These are phyloP conservation scores for Tetradesmus obliquus DNA, from an alignment of 139 green algal genomes.

Conservation along the genomic window DNA sequence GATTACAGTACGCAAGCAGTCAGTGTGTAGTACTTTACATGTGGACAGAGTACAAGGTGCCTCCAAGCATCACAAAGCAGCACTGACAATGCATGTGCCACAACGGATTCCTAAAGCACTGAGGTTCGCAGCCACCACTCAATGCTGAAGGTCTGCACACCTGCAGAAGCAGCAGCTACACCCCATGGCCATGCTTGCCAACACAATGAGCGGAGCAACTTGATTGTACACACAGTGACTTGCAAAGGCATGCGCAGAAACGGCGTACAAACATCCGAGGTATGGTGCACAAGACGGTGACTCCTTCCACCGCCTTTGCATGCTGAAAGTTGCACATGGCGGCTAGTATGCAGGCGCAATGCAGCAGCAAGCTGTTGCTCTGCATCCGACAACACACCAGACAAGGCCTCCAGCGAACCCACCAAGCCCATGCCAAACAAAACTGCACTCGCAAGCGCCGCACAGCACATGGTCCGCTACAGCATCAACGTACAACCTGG, in stretches of 20 bases:
- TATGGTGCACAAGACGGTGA: neutral
- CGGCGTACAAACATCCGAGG: neutral
- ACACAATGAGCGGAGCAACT: neutral
- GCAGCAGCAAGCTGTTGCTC: neutral
- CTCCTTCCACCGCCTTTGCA: neutral
- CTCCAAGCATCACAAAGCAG: neutral
- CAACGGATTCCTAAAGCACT: neutral
- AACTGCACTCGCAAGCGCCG: neutral
- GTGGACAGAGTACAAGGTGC: neutral
- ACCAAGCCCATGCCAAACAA: neutral
- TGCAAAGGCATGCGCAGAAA: neutral
- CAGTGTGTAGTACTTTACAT: neutral
- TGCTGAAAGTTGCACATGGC: neutral
- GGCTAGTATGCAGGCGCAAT: neutral
- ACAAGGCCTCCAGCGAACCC: neutral
- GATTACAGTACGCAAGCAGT: no score
- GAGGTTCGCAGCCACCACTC: neutral
- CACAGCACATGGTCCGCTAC: neutral
- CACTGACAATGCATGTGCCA: neutral
- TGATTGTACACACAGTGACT: neutral
- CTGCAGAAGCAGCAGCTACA: neutral
- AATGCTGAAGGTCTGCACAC: neutral
- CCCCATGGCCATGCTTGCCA: neutral
- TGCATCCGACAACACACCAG: constrained; percentile 6
- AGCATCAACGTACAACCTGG: neutral